phyloP scores from a whole-genome alignment of 139 green algal genomes.

The Chlorella ohadii region DNA sequence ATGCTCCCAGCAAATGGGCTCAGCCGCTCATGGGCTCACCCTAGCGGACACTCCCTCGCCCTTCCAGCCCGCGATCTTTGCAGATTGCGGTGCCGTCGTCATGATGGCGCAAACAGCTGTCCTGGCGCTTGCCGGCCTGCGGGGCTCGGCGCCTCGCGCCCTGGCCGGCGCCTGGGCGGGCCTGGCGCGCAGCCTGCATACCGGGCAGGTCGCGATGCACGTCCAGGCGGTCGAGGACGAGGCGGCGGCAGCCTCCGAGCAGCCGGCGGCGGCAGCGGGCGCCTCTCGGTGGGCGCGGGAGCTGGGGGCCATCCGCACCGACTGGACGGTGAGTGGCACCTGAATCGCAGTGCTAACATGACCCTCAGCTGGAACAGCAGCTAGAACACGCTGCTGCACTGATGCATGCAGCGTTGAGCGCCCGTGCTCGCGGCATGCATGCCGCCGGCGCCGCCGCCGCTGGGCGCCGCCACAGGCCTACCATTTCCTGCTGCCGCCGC shows the following conservation, averaged over 20 bases:
- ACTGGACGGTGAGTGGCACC: conserved; percentile 80
- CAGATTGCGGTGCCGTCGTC: background rate
- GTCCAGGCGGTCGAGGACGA: conserved; percentile 1
- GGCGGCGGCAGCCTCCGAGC: too few relatives aligned
- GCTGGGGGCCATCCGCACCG: conserved; percentile 76
- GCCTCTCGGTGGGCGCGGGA: conserved; percentile 64
- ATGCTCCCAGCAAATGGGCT: too few relatives aligned
- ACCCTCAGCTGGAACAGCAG: background rate
- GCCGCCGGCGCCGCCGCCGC: background rate
- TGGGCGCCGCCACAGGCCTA: background rate
- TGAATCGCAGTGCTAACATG: background rate
- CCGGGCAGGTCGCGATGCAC: conserved; percentile 3
- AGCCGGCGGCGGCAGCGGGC: conserved; percentile 1
- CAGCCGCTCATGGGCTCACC: too few relatives aligned
- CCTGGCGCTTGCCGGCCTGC: background rate
- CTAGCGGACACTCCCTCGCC: background rate
- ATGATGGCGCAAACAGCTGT: background rate
- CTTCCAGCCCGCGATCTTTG: background rate
- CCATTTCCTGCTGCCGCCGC: too few relatives aligned
- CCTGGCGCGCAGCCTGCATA: background rate
- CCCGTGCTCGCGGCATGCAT: background rate
- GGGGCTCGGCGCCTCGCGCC: background rate
- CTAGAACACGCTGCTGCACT: background rate
- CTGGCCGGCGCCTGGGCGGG: conserved; percentile 8
- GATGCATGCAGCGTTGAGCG: too few relatives aligned